Evolutionary conservation across 805 yeast species (phyloP), one percentile per base, ranked within the genome.

Genomic region (Cyberlindnera mycetangii): DNA sequence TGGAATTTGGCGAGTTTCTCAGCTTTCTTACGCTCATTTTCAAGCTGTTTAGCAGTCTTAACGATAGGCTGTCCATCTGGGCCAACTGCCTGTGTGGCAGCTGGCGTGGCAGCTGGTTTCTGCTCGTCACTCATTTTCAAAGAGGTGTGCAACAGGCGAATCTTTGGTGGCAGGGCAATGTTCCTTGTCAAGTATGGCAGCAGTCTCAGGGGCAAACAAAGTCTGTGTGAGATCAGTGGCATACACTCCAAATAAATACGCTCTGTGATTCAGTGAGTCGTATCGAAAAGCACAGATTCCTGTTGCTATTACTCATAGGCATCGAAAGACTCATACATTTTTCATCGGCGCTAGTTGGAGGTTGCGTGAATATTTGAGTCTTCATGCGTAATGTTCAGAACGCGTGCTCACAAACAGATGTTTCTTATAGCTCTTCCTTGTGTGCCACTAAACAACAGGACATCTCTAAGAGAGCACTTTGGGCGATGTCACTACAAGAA

Each of bases 11-110:
- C 85, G 58, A 87, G 69, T 65, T 88, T 83, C 72, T 88, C 93
- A 52, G 96, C 90, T 75, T 87, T 80, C 73, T 88, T 83, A 61
- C 83, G 75, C 71, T 88, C 96, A 61, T 86, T 88, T 65, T 88
- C 95, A 42, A 87, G 72, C 68, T 86, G 88, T 64, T 86, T 86
- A 50, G 83, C 84, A 33, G 89, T 81, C 68, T 85, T 85, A 32
- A 72, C 79, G 56, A 72, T 74, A 52, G 52, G 44, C 31, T 68
- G 69, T 50, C 63, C 70, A 49, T 59, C 47, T 19, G 25, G 27
- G n/a, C 18, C 20, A n/a, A 16, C 9, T 6, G 32, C 32, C 17
- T 15, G 19, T 15, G 42, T 16, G 40, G 53, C 32, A 28, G 39
- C 42, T 28, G 44, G 41, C 30, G 50, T 51, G 17, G 44, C 43